These are phyloP conservation scores for Mimosa pudica DNA, from an alignment of 306 rosid species.

Conservation along the genomic window DNA sequence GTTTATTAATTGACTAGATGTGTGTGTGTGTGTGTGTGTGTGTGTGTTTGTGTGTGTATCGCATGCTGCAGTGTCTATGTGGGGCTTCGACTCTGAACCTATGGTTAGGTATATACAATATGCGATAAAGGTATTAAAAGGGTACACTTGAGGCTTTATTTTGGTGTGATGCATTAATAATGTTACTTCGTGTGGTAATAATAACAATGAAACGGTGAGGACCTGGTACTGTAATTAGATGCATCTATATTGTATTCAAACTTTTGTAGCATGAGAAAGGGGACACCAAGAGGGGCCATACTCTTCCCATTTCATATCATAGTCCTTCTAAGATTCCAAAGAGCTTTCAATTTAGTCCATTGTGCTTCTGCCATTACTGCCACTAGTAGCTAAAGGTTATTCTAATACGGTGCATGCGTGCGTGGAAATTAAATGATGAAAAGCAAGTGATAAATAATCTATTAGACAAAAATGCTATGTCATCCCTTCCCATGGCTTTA, in stretches of 20 bases:
- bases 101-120: not conserved
- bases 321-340: not conserved
- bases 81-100: not conserved
- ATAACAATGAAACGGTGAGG: not conserved
- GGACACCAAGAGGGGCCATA: not conserved
- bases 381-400: not conserved
- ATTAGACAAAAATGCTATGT: not conserved
- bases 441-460: not conserved
- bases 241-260: not conserved
- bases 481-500: not conserved
- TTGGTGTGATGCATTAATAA: not conserved
- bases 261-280: not conserved
- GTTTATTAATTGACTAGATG: not conserved
- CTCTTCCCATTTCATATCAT: not conserved
- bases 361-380: slow-evolving; percentile 18
- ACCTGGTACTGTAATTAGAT: not conserved
- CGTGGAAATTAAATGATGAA: not conserved
- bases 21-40: not conserved
- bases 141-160: not conserved
- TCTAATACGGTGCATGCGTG: not conserved
- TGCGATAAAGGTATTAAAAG: not conserved
- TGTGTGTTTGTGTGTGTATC: not conserved
- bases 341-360: not conserved
- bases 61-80: not conserved
- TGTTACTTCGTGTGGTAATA: not conserved